These are phyloP conservation scores for Sphaerulina populicola DNA, from an alignment of 2,329 filamentous ascomycete genomes.

Conservation along the genomic window DNA sequence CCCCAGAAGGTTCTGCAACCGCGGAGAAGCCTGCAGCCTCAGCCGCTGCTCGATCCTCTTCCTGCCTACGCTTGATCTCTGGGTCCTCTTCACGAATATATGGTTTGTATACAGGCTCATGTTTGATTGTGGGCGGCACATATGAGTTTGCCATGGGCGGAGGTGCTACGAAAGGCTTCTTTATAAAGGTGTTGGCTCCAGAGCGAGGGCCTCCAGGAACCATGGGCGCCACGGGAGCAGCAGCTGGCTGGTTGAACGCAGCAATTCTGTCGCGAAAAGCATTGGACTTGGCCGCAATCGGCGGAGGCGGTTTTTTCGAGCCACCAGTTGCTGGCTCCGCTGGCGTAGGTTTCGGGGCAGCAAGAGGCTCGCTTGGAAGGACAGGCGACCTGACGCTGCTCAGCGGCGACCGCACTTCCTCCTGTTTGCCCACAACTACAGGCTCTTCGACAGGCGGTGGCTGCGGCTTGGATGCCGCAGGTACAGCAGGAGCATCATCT, in stretches of 20 bases:
- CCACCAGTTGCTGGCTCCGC: conserved; percentile 36
- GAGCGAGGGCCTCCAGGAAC: conserved; percentile 60
- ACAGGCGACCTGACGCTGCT: conserved; percentile 18
- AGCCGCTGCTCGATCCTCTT: conserved; percentile 57
- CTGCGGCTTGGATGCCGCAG: conserved; percentile 33
- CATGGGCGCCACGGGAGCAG: conserved; percentile 80
- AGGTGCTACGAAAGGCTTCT: conserved; percentile 93
- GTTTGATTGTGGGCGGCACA: conserved; percentile 64
- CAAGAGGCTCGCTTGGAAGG: conserved; percentile 20
- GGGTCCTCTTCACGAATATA: conserved; percentile 87
- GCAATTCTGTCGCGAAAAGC: conserved; percentile 95
- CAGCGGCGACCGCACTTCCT: conserved; percentile 25
- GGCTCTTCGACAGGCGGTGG: conserved; percentile 32
- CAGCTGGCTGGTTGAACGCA: conserved; percentile 86
- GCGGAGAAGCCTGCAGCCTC: conserved; percentile 55
- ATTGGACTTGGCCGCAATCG: conserved; percentile 59
- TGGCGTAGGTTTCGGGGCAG: conserved; percentile 31
- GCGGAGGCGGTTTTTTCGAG: conserved; percentile 54
- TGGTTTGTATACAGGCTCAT: conserved; percentile 56
- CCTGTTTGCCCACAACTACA: conserved; percentile 15
- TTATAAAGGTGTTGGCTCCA: conserved; percentile 63
- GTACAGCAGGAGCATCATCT: conserved; percentile 27
- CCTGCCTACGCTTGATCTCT: conserved; percentile 52
- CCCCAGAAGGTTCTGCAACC: conserved; percentile 31
- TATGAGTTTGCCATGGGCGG: conserved; percentile 89